phyloP scores from a whole-genome alignment of 352 stramenopile genomes.

The Pythium aquatile region DNA sequence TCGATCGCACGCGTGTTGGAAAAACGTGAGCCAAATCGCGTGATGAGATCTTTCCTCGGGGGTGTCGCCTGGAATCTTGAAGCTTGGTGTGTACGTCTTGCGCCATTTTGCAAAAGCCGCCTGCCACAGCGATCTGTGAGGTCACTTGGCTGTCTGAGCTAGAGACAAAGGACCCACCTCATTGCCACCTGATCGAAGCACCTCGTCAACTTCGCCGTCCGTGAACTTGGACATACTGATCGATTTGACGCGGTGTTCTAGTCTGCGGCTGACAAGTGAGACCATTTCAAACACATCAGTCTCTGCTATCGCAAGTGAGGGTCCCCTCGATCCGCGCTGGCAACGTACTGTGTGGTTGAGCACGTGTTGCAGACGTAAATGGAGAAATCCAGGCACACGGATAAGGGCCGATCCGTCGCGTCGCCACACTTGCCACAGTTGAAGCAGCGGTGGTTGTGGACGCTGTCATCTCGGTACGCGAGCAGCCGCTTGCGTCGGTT shows the following conservation, averaged over 20 bases:
- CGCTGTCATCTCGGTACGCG: neutral
- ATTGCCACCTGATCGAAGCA: slow-evolving; percentile 9
- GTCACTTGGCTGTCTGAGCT: neutral
- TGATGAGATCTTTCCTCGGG: neutral
- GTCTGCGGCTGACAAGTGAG: neutral
- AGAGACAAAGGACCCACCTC: neutral
- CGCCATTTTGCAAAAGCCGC: neutral
- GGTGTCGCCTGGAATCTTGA: slow-evolving; percentile 2
- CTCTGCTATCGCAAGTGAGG: neutral
- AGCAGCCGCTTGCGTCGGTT: neutral
- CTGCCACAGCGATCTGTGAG: neutral
- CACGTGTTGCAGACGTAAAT: slow-evolving; percentile 7
- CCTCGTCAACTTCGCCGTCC: neutral
- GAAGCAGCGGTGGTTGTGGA: slow-evolving; percentile 1
- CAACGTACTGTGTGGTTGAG: slow-evolving; percentile 3
- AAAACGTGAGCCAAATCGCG: slow-evolving; percentile 6
- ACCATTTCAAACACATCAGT: neutral
- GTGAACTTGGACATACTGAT: slow-evolving; percentile 15
- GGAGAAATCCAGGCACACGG: slow-evolving; percentile 3
- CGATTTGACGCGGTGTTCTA: slow-evolving; percentile 7
- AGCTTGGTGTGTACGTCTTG: slow-evolving; percentile 1
- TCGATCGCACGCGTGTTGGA: neutral
- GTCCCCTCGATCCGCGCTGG: too few relatives aligned
- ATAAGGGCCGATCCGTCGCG: neutral
- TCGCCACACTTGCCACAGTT: slow-evolving; percentile 6